Evolutionary conservation across 176 grass and related monocot genomes (phyloP).

Genomic region (Pontederia paniculata): DNA sequence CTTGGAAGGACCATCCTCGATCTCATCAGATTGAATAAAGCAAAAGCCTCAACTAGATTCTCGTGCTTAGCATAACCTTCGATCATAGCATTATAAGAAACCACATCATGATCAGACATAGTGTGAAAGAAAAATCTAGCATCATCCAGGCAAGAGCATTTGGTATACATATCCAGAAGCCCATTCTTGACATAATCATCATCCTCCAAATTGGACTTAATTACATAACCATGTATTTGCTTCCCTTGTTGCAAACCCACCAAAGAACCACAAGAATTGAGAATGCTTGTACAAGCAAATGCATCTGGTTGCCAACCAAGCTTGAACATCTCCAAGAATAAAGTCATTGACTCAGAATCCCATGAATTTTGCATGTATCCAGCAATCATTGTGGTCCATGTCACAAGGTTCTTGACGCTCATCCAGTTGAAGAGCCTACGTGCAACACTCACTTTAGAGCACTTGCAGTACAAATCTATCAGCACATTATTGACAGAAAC

Average conservation of each 20-base stretch:
- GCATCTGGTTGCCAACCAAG: conserved; percentile 49
- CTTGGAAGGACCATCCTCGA: conserved; percentile 35
- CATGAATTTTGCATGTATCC: conserved; percentile 66
- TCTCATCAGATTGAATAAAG: conserved; percentile 55
- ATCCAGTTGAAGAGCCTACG: conserved; percentile 47
- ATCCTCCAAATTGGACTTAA: conserved; percentile 49
- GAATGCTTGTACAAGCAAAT: conserved; percentile 58
- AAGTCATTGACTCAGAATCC: conserved; percentile 37
- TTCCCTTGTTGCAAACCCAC: conserved; percentile 41
- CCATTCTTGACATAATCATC: conserved; percentile 67
- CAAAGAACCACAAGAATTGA: conserved; percentile 50
- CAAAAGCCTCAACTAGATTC: conserved; percentile 30
- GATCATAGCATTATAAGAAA: conserved; percentile 77
- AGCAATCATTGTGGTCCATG: conserved; percentile 77
- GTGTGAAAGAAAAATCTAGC: conserved; percentile 53
- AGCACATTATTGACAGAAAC: conserved; percentile 37
- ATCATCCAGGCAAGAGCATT: conserved; percentile 38
- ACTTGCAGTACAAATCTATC: conserved; percentile 67
- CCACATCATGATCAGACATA: conserved; percentile 30
- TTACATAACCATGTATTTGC: conserved; percentile 52
- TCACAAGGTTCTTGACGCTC: conserved; percentile 42
- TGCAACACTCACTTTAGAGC: conserved; percentile 36
- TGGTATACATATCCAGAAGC: conserved; percentile 69
- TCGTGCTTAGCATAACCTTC: conserved; percentile 63
- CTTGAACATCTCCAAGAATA: conserved; percentile 44